A percentile compares a stretch with the other conserved stretches of the same genome.
phyloP scores from a whole-genome alignment of 495 filamentous ascomycete species.

The Aspergillus bridgeri region DNA sequence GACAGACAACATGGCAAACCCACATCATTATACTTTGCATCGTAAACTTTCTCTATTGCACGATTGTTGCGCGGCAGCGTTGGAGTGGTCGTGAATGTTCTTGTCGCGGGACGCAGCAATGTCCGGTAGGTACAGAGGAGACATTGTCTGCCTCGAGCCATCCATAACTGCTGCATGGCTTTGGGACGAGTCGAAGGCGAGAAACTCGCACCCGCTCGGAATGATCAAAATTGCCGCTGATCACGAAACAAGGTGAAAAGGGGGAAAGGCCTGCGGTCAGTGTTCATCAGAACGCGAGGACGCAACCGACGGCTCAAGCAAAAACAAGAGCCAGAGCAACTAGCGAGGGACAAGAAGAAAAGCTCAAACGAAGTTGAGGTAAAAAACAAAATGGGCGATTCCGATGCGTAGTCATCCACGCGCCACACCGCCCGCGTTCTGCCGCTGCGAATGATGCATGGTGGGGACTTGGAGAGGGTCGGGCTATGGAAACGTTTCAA shows the following conservation, averaged over 20 bases:
- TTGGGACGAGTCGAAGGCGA: no score
- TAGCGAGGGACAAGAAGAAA: neutral
- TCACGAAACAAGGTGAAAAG: no score
- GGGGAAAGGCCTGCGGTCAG: no score
- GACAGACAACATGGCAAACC: neutral
- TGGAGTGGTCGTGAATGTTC: slow-evolving; percentile 34
- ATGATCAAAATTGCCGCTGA: no score
- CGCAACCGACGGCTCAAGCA: no score
- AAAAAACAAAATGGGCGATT: no score
- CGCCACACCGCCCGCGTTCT: slow-evolving; percentile 9
- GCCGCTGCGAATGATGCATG: slow-evolving; percentile 8
- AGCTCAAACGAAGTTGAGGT: no score
- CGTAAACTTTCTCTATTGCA: neutral
- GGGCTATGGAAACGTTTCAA: slow-evolving; percentile 25
- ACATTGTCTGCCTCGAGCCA: slow-evolving; percentile 31
- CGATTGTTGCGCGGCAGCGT: slow-evolving; percentile 26
- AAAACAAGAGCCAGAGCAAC: no score
- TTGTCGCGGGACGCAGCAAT: slow-evolving; percentile 20
- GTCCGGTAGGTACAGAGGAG: slow-evolving; percentile 33
- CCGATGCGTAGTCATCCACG: neutral
- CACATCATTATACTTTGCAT: slow-evolving; percentile 2
- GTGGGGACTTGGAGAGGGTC: slow-evolving; percentile 12
- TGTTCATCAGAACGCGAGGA: no score
- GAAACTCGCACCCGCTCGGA: no score
- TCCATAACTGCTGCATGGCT: slow-evolving; percentile 44